Percentiles rank a stretch among this genome's conserved stretches.
Conservation (phyloP, 768 basidiomycete genomes). For the Mycena galopus region DNA sequence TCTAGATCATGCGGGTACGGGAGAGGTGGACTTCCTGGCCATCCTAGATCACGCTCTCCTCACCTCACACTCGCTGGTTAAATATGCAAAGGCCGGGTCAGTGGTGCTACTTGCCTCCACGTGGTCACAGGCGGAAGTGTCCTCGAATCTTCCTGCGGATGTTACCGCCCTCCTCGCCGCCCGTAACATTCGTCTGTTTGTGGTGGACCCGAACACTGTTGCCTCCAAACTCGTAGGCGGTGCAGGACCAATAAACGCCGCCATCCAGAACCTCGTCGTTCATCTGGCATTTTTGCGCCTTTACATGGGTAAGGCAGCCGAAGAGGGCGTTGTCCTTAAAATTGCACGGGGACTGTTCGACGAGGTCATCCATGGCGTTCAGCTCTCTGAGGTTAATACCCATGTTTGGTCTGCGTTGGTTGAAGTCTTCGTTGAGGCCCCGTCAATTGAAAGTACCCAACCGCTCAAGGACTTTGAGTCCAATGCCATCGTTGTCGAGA, state of each 20-base stretch:
- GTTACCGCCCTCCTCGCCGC: conserved; percentile 61
- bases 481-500: conserved; percentile 82
- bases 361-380: conserved; percentile 60
- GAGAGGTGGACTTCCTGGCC: conserved; percentile 76
- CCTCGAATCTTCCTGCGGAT: conserved; percentile 71
- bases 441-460: conserved; percentile 38
- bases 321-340: conserved; percentile 64
- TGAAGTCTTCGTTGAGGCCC: conserved; percentile 61
- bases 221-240: conserved; percentile 57
- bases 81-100: conserved; percentile 74
- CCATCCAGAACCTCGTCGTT: conserved; percentile 69
- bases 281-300: conserved; percentile 89
- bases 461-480: conserved; percentile 71
- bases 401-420: conserved; percentile 76
- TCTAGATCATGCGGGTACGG: conserved; percentile 59
- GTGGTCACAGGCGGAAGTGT: conserved; percentile 83
- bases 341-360: conserved; percentile 63
- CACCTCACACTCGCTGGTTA: conserved; percentile 81
- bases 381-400: conserved; percentile 66
- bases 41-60: conserved; percentile 83
- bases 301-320: conserved; percentile 78
- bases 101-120: conserved; percentile 79
- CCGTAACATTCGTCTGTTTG: conserved; percentile 69
- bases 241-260: conserved; percentile 51
- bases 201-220: conserved; percentile 68